Conservation (phyloP, 2,329 filamentous ascomycete species). For the Zymoseptoria crescenta region DNA sequence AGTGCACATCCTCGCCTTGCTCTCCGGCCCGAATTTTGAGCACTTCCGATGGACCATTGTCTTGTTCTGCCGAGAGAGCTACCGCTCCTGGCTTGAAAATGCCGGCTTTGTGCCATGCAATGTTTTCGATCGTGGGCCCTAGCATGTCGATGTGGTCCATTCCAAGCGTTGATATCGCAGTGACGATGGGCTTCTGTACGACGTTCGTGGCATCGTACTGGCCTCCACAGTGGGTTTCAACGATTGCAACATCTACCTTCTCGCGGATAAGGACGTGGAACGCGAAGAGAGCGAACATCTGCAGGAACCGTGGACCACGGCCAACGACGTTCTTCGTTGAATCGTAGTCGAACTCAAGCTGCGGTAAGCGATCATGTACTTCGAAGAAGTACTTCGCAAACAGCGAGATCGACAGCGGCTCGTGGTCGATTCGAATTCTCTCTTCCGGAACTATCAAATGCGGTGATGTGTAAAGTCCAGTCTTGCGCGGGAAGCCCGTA, state of each 20-base stretch:
- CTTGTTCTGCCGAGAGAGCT: slow-evolving; percentile 49
- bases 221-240: slow-evolving; percentile 88
- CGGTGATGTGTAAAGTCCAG: slow-evolving; percentile 77
- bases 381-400: slow-evolving; percentile 78
- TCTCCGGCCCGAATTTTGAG: slow-evolving; percentile 43
- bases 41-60: slow-evolving; percentile 31
- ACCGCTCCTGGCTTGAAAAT: slow-evolving; percentile 63
- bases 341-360: slow-evolving; percentile 26
- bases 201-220: slow-evolving; percentile 90
- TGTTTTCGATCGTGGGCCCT: slow-evolving; percentile 67
- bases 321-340: slow-evolving; percentile 57
- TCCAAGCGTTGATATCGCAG: slow-evolving; percentile 70
- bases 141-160: slow-evolving; percentile 77
- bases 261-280: slow-evolving; percentile 75
- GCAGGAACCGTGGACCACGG: slow-evolving; percentile 55
- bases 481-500: slow-evolving; percentile 21
- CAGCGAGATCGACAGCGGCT: slow-evolving; percentile 54
- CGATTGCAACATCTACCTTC: slow-evolving; percentile 65
- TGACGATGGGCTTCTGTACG: slow-evolving; percentile 58
- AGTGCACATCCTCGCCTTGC: slow-evolving; percentile 38
- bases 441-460: slow-evolving; percentile 75
- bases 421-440: slow-evolving; percentile 69
- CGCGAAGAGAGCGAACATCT: slow-evolving; percentile 78
- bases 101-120: slow-evolving; percentile 86
- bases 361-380: slow-evolving; percentile 59